Conservation (phyloP, 345 rosid species). For the Isatis tinctoria region DNA sequence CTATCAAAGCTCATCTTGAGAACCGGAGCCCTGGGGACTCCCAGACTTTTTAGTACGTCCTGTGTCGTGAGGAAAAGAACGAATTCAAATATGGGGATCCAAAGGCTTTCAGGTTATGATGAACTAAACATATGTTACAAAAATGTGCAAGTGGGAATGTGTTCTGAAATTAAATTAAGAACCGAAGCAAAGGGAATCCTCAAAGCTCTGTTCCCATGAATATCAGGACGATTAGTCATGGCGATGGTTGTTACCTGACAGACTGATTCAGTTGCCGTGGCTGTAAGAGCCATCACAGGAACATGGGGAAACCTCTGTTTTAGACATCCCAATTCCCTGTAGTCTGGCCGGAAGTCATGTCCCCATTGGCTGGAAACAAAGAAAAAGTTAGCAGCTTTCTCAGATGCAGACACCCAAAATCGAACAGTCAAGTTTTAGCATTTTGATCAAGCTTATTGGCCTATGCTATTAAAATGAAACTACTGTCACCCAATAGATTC, state of each 20-base stretch:
- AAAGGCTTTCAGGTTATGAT: constrained; percentile 6
- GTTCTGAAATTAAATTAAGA: neutral
- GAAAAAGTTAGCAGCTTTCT: constrained; percentile 2
- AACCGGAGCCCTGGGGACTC: constrained; percentile 71
- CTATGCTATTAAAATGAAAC: neutral
- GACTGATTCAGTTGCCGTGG: constrained; percentile 76
- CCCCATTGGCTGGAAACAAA: constrained; percentile 83
- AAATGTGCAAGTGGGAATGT: neutral
- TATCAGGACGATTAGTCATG: neutral
- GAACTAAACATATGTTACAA: neutral
- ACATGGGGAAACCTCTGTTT: constrained; percentile 69
- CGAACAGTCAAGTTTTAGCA: neutral
- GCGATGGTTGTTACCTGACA: constrained; percentile 47
- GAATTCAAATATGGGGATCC: neutral
- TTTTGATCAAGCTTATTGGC: neutral
- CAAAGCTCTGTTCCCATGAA: neutral
- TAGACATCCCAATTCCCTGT: constrained; percentile 72
- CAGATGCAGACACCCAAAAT: neutral
- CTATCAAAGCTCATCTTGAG: constrained; percentile 93
- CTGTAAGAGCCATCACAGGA: constrained; percentile 85
- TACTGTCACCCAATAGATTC: neutral
- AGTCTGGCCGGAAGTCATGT: constrained; percentile 96
- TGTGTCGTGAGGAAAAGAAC: constrained; percentile 34
- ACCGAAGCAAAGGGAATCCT: neutral
- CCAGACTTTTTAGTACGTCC: constrained; percentile 77